A percentile compares a stretch with the other conserved stretches of the same genome.
These are phyloP conservation scores for Magnolia sinica DNA, from an alignment of 164 flowering plant species.

Conservation along the genomic window DNA sequence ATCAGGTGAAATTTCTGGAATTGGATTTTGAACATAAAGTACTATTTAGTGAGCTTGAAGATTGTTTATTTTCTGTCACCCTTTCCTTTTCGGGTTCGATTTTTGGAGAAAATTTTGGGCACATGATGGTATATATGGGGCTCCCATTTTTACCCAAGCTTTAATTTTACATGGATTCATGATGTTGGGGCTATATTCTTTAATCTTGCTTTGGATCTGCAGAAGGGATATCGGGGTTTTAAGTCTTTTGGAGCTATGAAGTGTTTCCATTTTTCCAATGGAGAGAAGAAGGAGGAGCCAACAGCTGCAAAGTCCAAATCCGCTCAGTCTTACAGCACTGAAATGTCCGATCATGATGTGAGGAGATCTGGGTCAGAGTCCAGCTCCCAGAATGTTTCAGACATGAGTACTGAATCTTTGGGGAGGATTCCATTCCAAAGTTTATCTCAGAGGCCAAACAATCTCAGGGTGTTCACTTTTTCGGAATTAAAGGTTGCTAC, in stretches of 20 bases:
- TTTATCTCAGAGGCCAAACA: constrained; percentile 50
- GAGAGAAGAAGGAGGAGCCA: constrained; percentile 49
- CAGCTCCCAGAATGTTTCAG: constrained; percentile 41
- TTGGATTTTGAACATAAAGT: not conserved
- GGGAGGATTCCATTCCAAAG: constrained; percentile 35
- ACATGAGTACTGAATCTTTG: constrained; percentile 50
- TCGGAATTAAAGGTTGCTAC: constrained; percentile 68
- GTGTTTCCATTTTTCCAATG: constrained; percentile 45
- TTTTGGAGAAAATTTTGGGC: not conserved
- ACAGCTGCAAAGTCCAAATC: constrained; percentile 33
- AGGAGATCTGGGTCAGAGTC: constrained; percentile 55
- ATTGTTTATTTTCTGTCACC: not conserved
- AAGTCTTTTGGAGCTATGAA: constrained; percentile 39
- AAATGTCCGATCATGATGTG: constrained; percentile 33
- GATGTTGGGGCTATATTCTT: not conserved
- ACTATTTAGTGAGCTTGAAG: not conserved
- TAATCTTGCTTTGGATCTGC: constrained; percentile 21
- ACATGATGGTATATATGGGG: constrained; percentile 5
- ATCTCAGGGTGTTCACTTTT: constrained; percentile 64
- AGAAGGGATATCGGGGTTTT: constrained; percentile 12
- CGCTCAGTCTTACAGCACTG: constrained; percentile 30
- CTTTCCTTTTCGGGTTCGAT: not conserved
- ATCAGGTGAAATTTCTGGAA: not conserved
- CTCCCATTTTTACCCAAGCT: not conserved
- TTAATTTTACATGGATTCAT: not conserved